A percentile compares a stretch with the other conserved stretches of the same genome.
phyloP scores from a whole-genome alignment of 2,329 filamentous ascomycete genomes.

The Pseudopyricularia cyperi region DNA sequence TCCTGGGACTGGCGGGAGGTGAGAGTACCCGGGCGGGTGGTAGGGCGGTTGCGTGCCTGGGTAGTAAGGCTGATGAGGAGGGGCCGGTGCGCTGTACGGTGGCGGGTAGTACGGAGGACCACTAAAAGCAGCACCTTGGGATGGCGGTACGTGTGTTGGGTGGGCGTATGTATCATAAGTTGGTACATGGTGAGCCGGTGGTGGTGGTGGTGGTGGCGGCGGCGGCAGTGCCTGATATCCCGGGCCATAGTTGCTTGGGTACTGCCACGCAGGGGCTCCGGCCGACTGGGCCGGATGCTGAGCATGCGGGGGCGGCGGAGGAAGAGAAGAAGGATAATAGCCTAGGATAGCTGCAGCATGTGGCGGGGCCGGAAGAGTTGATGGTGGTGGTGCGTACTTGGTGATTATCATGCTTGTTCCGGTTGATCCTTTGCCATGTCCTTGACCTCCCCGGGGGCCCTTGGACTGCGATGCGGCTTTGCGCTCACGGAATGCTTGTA shows the following conservation, averaged over 20 bases:
- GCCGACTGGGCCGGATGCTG: slow-evolving; percentile 7
- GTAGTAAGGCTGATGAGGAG: slow-evolving; percentile 2
- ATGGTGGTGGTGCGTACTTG: slow-evolving; percentile 20
- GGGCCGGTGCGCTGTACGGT: neutral
- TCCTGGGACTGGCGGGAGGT: neutral
- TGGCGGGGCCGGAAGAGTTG: slow-evolving; percentile 16
- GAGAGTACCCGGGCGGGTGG: slow-evolving; percentile 3
- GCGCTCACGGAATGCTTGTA: slow-evolving; percentile 11
- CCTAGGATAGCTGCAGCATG: slow-evolving; percentile 13
- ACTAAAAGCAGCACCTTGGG: neutral
- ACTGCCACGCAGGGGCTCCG: slow-evolving; percentile 9
- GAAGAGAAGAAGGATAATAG: slow-evolving; percentile 8
- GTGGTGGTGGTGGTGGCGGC: neutral
- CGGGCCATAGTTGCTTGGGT: slow-evolving; percentile 7
- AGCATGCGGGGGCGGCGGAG: slow-evolving; percentile 11
- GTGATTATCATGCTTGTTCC: slow-evolving; percentile 20
- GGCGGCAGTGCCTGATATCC: slow-evolving; percentile 6
- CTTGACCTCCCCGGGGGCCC: neutral
- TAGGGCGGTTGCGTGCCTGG: slow-evolving; percentile 2
- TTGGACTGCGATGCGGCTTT: slow-evolving; percentile 7
- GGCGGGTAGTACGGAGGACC: slow-evolving; percentile 4
- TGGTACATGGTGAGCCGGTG: slow-evolving; percentile 7
- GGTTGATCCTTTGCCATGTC: slow-evolving; percentile 16
- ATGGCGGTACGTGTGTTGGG: neutral
- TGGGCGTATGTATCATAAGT: slow-evolving; percentile 7